phyloP scores from a whole-genome alignment of 805 yeast species.

The Scheffersomyces ergatensis region DNA sequence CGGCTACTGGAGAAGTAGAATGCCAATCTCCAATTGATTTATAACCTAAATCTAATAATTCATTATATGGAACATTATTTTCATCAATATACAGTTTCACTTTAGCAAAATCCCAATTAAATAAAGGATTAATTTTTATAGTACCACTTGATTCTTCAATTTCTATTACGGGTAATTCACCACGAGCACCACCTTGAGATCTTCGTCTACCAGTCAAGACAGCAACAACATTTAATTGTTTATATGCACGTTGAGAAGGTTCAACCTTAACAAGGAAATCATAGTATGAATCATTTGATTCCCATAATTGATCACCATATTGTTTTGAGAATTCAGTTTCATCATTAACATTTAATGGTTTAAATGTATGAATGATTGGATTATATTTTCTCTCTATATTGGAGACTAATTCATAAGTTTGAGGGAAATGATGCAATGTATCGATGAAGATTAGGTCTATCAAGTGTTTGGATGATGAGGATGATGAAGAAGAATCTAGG shows the following conservation, averaged over 20 bases:
- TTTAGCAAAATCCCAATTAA: slow-evolving; percentile 73
- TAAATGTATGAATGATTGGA: slow-evolving; percentile 60
- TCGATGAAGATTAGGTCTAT: slow-evolving; percentile 83
- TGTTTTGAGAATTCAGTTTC: slow-evolving; percentile 62
- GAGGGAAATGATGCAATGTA: slow-evolving; percentile 93
- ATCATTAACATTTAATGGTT: slow-evolving; percentile 55
- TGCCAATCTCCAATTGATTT: slow-evolving; percentile 95
- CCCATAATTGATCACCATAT: slow-evolving; percentile 84
- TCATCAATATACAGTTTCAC: slow-evolving; percentile 69
- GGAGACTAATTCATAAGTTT: slow-evolving; percentile 73
- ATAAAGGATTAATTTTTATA: slow-evolving; percentile 85
- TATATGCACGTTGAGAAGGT: slow-evolving; percentile 84
- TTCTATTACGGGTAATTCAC: slow-evolving; percentile 71
- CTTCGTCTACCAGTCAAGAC: slow-evolving; percentile 90
- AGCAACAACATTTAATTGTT: slow-evolving; percentile 68
- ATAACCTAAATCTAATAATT: slow-evolving; percentile 79
- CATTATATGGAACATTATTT: slow-evolving; percentile 81
- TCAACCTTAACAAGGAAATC: slow-evolving; percentile 91
- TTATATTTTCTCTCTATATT: slow-evolving; percentile 54
- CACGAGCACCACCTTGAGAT: slow-evolving; percentile 85
- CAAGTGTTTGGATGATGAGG: slow-evolving; percentile 23
- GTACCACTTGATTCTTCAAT: slow-evolving; percentile 66
- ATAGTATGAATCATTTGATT: slow-evolving; percentile 71
- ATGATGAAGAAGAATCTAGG: slow-evolving; percentile 3
- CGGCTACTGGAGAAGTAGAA: slow-evolving; percentile 83